Evolutionary conservation across 1,139 yeast species (phyloP).

Genomic region (Suhomyces kunorum): DNA sequence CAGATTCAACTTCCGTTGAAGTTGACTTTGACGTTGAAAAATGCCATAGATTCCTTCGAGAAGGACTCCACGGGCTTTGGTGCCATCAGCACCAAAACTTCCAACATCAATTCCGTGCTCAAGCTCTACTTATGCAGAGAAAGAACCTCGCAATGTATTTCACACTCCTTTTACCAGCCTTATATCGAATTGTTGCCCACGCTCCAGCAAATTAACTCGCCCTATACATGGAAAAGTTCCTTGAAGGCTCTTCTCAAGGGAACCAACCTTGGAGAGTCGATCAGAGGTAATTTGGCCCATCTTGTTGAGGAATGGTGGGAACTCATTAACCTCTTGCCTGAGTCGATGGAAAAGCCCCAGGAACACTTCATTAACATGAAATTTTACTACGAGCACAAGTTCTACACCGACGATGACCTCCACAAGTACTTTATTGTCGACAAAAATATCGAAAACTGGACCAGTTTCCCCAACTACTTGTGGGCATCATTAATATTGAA

Average conservation of each 20-base stretch:
- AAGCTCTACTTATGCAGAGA: slow-evolving; percentile 50
- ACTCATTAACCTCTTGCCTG: slow-evolving; percentile 38
- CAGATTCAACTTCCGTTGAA: slow-evolving; percentile 37
- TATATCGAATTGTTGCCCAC: slow-evolving; percentile 64
- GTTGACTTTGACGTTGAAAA: slow-evolving; percentile 40
- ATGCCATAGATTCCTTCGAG: slow-evolving; percentile 38
- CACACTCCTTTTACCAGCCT: slow-evolving; percentile 37
- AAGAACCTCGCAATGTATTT: slow-evolving; percentile 19
- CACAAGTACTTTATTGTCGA: slow-evolving; percentile 27
- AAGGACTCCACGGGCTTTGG: slow-evolving; percentile 16
- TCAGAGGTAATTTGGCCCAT: slow-evolving; percentile 33
- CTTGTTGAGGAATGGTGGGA: slow-evolving; percentile 57
- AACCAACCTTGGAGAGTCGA: slow-evolving; percentile 56
- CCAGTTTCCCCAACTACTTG: slow-evolving; percentile 61
- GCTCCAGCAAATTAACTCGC: slow-evolving; percentile 50
- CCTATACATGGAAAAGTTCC: slow-evolving; percentile 60
- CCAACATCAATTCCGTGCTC: slow-evolving; percentile 44
- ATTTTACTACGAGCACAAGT: slow-evolving; percentile 50
- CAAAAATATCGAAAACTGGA: slow-evolving; percentile 48
- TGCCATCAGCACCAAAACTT: slow-evolving; percentile 19
- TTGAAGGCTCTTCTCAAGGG: slow-evolving; percentile 59
- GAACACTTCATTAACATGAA: slow-evolving; percentile 46
- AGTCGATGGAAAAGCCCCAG: slow-evolving; percentile 32
- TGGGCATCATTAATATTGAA: slow-evolving; percentile 76
- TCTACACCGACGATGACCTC: slow-evolving; percentile 42